Percentiles rank a stretch among this genome's conserved stretches.
phyloP scores from a whole-genome alignment of 768 basidiomycete genomes.

The Clavulina sp. region DNA sequence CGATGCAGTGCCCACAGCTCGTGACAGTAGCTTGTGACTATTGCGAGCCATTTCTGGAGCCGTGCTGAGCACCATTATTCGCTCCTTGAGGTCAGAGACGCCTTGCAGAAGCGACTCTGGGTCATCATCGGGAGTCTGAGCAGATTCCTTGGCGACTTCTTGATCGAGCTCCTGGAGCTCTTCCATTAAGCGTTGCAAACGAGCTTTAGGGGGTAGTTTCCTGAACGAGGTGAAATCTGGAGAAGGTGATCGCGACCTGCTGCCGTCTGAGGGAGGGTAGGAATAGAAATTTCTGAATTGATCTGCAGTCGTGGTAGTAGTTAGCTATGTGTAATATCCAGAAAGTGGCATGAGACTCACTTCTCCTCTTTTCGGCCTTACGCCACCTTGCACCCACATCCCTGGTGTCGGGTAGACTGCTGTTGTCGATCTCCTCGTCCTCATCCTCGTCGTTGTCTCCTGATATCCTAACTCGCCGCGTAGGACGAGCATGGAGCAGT shows the following conservation, averaged over 20 bases:
- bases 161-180: constrained; percentile 68
- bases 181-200: constrained; percentile 48
- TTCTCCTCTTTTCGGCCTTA: constrained; percentile 47
- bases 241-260: constrained; percentile 27
- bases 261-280: constrained; percentile 35
- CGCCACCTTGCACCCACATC: constrained; percentile 53
- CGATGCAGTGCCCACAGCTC: not conserved
- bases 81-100: constrained; percentile 51
- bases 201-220: constrained; percentile 20
- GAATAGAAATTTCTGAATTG: constrained; percentile 37
- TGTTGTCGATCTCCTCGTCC: constrained; percentile 59
- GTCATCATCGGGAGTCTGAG: constrained; percentile 43
- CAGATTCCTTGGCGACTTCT: constrained; percentile 68
- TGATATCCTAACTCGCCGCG: constrained; percentile 18
- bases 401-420: constrained; percentile 41
- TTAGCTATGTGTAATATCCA: not conserved
- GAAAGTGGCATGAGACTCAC: constrained; percentile 20
- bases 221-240: constrained; percentile 20
- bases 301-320: not conserved
- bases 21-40: no score
- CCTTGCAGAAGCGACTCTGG: constrained; percentile 62
- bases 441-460: constrained; percentile 25
- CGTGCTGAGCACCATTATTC: no score
- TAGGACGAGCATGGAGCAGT: constrained; percentile 18
- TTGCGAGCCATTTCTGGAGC: no score